Evolutionary conservation across 768 basidiomycete genomes (phyloP).

Genomic region (Lentinula raphanica): DNA sequence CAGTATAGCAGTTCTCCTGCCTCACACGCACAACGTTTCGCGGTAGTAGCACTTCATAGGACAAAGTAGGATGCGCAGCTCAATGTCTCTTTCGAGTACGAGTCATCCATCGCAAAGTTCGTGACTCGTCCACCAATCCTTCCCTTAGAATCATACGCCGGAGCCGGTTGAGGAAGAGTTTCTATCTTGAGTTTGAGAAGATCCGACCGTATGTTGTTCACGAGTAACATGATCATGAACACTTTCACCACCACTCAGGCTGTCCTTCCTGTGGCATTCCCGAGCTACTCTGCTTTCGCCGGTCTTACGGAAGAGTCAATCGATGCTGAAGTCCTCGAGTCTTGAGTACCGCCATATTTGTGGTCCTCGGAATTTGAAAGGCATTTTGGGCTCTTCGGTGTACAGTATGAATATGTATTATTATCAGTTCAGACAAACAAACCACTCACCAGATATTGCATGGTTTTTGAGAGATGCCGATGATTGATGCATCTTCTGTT

Average conservation of each 20-base stretch:
- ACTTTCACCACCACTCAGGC: too few relatives aligned
- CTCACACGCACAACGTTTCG: neutral
- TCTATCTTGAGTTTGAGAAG: neutral
- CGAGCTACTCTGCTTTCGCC: neutral
- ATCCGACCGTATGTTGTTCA: neutral
- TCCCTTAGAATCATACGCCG: neutral
- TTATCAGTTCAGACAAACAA: neutral
- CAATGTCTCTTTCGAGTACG: neutral
- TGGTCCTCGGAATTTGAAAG: neutral
- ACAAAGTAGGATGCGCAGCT: neutral
- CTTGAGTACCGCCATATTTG: neutral
- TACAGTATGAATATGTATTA: neutral
- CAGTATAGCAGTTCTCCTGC: neutral
- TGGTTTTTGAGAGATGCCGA: neutral
- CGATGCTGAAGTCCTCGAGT: neutral
- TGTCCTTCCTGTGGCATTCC: neutral
- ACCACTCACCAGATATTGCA: neutral
- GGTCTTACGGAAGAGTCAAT: neutral
- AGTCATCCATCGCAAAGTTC: neutral
- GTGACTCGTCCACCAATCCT: neutral
- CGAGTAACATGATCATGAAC: neutral
- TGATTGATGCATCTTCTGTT: neutral
- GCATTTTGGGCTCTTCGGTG: neutral
- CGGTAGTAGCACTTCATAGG: neutral
- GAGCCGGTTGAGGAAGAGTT: neutral